Percentiles rank a stretch among this genome's conserved stretches.
phyloP scores from a whole-genome alignment of 2,329 filamentous ascomycete species.

The Penicillium sp. region DNA sequence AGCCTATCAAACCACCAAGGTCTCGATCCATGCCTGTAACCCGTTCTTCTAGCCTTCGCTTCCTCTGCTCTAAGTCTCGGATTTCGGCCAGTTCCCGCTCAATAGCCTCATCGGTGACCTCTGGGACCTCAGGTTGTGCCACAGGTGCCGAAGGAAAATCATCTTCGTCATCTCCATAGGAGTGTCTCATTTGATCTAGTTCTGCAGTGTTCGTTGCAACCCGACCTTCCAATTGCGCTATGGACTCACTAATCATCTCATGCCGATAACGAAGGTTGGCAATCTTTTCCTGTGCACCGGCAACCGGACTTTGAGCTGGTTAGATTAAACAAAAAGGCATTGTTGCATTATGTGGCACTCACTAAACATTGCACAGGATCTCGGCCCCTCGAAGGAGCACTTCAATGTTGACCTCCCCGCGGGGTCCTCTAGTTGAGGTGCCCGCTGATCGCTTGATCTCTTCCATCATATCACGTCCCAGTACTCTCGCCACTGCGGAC shows the following conservation, averaged over 20 bases:
- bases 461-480: slow-evolving; percentile 83
- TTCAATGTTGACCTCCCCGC: slow-evolving; percentile 79
- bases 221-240: slow-evolving; percentile 75
- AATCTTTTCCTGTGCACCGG: slow-evolving; percentile 76
- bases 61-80: slow-evolving; percentile 60
- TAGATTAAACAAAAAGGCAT: slow-evolving; percentile 10
- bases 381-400: slow-evolving; percentile 81
- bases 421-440: slow-evolving; percentile 50
- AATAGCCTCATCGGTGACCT: slow-evolving; percentile 44
- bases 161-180: slow-evolving; percentile 55
- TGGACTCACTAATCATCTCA: slow-evolving; percentile 66
- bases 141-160: slow-evolving; percentile 47
- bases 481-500: slow-evolving; percentile 79
- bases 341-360: slow-evolving; percentile 8
- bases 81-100: slow-evolving; percentile 53
- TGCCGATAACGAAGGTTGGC: slow-evolving; percentile 67
- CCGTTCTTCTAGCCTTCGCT: slow-evolving; percentile 59
- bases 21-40: slow-evolving; percentile 68
- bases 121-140: slow-evolving; percentile 17
- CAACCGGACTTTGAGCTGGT: slow-evolving; percentile 57
- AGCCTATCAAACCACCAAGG: slow-evolving; percentile 59
- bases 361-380: slow-evolving; percentile 86
- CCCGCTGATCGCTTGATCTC: slow-evolving; percentile 64
- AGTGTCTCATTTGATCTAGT: slow-evolving; percentile 67
- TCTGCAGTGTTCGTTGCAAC: slow-evolving; percentile 74